These are phyloP conservation scores for Cyathus striatus DNA, from an alignment of 768 basidiomycete species.

Conservation along the genomic window DNA sequence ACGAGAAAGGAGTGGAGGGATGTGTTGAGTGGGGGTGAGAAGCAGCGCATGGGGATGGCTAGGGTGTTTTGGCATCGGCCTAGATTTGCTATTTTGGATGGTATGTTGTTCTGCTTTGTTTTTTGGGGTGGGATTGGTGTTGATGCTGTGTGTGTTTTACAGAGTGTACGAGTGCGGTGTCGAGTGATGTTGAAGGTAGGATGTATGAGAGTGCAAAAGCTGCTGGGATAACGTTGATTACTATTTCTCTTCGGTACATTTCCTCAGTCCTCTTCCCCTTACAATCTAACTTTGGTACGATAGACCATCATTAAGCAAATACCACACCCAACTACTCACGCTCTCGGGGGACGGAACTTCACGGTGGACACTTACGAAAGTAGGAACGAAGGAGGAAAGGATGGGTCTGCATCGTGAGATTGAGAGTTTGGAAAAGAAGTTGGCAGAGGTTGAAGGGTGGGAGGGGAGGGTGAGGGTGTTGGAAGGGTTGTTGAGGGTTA, in stretches of 20 bases:
- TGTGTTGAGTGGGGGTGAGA: constrained; percentile 94
- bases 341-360: constrained; percentile 69
- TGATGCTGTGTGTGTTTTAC: constrained; percentile 6
- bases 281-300: background rate
- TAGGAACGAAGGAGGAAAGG: constrained; percentile 71
- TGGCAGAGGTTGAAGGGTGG: constrained; percentile 72
- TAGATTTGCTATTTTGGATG: constrained; percentile 80
- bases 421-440: constrained; percentile 52
- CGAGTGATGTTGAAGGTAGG: constrained; percentile 90
- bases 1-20: constrained; percentile 95
- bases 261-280: constrained; percentile 16
- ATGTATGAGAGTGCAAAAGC: constrained; percentile 95
- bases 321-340: constrained; percentile 84
- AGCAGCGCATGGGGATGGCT: constrained; percentile 94
- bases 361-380: constrained; percentile 63
- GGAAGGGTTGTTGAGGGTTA: constrained; percentile 44
- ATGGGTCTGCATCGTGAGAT: constrained; percentile 79
- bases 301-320: constrained; percentile 82
- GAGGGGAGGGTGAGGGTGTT: constrained; percentile 64
- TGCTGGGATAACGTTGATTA: constrained; percentile 87
- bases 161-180: constrained; percentile 96
- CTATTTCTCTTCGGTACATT: constrained; percentile 89
- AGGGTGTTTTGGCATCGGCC: constrained; percentile 89
- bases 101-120: constrained; percentile 33
- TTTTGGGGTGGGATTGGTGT: background rate